Percentiles rank a stretch among this genome's conserved stretches.
Evolutionary conservation across 768 basidiomycete genomes (phyloP).

Genomic region (Amanita inopinata): DNA sequence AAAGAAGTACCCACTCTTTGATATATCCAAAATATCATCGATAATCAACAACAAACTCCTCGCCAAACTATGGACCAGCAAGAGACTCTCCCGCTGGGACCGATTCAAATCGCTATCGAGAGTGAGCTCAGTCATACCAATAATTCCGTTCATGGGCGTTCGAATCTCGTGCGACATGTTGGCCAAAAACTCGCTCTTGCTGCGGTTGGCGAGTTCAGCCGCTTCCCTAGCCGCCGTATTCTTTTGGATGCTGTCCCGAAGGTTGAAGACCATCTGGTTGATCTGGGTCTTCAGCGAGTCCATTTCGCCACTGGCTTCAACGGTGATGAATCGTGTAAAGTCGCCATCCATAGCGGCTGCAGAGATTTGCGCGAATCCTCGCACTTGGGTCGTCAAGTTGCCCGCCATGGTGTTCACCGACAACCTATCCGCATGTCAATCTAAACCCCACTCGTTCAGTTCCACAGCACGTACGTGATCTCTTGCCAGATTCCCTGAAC

Average conservation of each 20-base stretch:
- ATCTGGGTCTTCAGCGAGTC: slow-evolving; percentile 98
- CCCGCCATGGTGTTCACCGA: slow-evolving; percentile 98
- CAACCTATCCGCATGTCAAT: slow-evolving; percentile 37
- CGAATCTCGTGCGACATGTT: slow-evolving; percentile 98
- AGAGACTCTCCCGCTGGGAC: slow-evolving; percentile 89
- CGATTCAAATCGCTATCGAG: slow-evolving; percentile 93
- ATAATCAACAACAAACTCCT: slow-evolving; percentile 91
- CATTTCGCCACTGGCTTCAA: slow-evolving; percentile 98
- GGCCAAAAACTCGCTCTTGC: slow-evolving; percentile 96
- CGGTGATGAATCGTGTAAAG: slow-evolving; percentile 98
- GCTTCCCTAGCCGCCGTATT: slow-evolving; percentile 96
- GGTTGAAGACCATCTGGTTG: slow-evolving; percentile 98
- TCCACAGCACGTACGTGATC: slow-evolving; percentile 66
- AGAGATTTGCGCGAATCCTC: slow-evolving; percentile 97
- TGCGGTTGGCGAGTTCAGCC: slow-evolving; percentile 94
- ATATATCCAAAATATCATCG: slow-evolving; percentile 98
- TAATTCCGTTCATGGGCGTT: slow-evolving; percentile 99
- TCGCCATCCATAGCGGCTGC: slow-evolving; percentile 99
- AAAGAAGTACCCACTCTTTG: slow-evolving; percentile 67
- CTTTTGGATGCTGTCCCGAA: slow-evolving; percentile 96
- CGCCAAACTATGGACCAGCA: slow-evolving; percentile 92
- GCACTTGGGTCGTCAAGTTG: slow-evolving; percentile 95
- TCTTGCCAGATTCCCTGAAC: slow-evolving; percentile 99
- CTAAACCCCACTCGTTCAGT: not conserved
- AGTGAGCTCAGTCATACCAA: slow-evolving; percentile 98